Evolutionary conservation across 2,329 filamentous ascomycete species (phyloP).

Genomic region (Alternaria rosae): DNA sequence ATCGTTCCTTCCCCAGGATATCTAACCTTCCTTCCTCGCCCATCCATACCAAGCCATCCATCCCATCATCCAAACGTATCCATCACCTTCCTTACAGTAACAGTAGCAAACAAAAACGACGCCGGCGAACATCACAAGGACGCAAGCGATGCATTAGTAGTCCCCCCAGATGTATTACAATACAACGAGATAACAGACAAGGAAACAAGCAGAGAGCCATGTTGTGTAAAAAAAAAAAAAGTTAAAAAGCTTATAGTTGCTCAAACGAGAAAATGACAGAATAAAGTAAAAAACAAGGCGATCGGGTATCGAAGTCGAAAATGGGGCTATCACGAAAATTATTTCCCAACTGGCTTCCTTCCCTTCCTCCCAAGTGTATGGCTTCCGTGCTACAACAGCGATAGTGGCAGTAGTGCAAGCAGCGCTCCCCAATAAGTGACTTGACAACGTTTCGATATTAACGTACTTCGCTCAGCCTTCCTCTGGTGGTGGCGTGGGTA

Average conservation of each 20-base stretch:
- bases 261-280: neutral
- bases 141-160: conserved; percentile 1
- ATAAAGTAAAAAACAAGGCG: neutral
- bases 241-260: neutral
- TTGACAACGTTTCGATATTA: neutral
- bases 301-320: conserved; percentile 16
- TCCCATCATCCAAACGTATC: neutral
- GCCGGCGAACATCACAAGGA: neutral
- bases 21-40: neutral
- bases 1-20: neutral
- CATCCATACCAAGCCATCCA: neutral
- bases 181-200: no score
- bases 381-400: neutral
- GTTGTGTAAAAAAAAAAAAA: neutral
- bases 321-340: neutral
- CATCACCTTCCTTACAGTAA: neutral
- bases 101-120: neutral
- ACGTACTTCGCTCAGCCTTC: neutral
- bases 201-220: neutral
- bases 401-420: neutral
- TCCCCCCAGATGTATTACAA: neutral
- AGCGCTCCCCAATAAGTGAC: neutral
- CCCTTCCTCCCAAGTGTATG: neutral
- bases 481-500: conserved; percentile 44
- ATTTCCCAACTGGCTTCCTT: neutral